These are phyloP conservation scores for Aureobasidium melanogenum DNA, from an alignment of 2,329 filamentous ascomycete genomes.

Conservation along the genomic window DNA sequence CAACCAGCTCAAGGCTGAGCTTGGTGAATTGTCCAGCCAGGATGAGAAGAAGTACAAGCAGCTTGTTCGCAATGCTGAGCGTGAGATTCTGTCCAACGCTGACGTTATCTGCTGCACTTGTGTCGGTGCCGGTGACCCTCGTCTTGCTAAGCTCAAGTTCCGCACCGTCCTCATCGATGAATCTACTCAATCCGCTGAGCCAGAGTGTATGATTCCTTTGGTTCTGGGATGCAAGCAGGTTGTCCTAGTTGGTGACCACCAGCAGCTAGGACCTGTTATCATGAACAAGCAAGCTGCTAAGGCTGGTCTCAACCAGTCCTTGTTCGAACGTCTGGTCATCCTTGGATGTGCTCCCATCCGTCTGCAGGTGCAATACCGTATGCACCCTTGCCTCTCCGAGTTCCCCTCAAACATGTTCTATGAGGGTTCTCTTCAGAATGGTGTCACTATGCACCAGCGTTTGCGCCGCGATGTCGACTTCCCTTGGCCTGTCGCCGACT, in stretches of 20 bases:
- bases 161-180: conserved; percentile 96
- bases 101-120: conserved; percentile 99
- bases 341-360: conserved; percentile 83
- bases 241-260: conserved; percentile 96
- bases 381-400: conserved; percentile 95
- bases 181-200: conserved; percentile 94
- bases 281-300: conserved; percentile 99
- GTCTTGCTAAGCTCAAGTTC: conserved; percentile 95
- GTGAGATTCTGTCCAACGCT: conserved; percentile 88
- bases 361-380: conserved; percentile 94
- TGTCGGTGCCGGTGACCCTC: conserved; percentile 91
- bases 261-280: conserved; percentile 94
- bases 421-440: conserved; percentile 92
- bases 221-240: conserved; percentile 98
- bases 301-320: conserved; percentile 92
- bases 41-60: conserved; percentile 99
- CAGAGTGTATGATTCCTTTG: conserved; percentile 96
- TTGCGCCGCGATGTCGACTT: conserved; percentile 93
- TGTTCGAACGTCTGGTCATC: conserved; percentile 93
- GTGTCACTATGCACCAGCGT: conserved; percentile 81
- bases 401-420: conserved; percentile 99
- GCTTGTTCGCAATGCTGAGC: conserved; percentile 84
- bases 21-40: conserved; percentile 84
- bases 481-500: conserved; percentile 89
- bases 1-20: conserved; percentile 82